Percentiles rank a stretch among this genome's conserved stretches.
phyloP scores from a whole-genome alignment of 192 early-diverging fungal genomes.

The Coemansia sp. region DNA sequence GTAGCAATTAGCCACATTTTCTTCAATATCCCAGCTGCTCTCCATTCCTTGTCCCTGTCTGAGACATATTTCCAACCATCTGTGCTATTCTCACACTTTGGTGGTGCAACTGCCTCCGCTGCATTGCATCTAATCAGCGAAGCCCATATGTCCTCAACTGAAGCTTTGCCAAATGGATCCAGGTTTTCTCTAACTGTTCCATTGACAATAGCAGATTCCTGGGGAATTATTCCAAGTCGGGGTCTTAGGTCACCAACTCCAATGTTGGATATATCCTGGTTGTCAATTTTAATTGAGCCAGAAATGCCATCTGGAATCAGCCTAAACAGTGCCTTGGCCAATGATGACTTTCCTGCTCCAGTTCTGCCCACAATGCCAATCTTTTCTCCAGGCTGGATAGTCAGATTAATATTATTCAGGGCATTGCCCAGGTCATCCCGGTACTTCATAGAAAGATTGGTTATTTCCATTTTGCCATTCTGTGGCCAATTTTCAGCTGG shows the following conservation, averaged over 20 bases:
- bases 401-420: constrained; percentile 44
- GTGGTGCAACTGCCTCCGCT: not conserved
- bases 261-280: constrained; percentile 68
- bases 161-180: constrained; percentile 70
- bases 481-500: constrained; percentile 24
- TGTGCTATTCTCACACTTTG: too few relatives aligned
- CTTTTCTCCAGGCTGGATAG: constrained; percentile 56
- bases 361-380: constrained; percentile 59
- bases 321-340: constrained; percentile 57
- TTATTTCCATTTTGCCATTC: constrained; percentile 24
- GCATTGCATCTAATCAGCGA: constrained; percentile 44
- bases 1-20: not conserved
- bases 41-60: not conserved
- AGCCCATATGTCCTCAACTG: constrained; percentile 65
- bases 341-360: constrained; percentile 65
- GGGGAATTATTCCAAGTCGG: constrained; percentile 53
- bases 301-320: constrained; percentile 57
- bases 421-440: constrained; percentile 16
- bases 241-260: constrained; percentile 65
- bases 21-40: not conserved
- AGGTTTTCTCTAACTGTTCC: constrained; percentile 73
- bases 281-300: constrained; percentile 69
- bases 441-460: constrained; percentile 24
- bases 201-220: constrained; percentile 67
- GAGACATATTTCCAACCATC: too few relatives aligned